A percentile compares a stretch with the other conserved stretches of the same genome.
phyloP scores from a whole-genome alignment of 2,329 filamentous ascomycete genomes.

The Calonectria pseudoturangicola region DNA sequence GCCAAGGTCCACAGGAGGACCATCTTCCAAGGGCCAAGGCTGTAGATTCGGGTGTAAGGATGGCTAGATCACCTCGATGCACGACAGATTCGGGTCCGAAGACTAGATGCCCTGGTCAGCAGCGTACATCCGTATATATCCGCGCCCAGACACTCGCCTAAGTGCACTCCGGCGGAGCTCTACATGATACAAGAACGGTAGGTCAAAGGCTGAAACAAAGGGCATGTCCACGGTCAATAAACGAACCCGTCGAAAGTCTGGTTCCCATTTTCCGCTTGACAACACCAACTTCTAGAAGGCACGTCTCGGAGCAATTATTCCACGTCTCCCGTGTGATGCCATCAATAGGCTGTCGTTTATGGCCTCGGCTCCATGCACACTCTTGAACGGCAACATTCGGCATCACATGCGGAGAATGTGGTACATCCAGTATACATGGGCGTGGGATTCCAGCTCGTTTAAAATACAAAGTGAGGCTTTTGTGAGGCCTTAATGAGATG shows the following conservation, averaged over 20 bases:
- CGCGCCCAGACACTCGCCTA: conserved; percentile 13
- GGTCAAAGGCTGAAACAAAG: background rate
- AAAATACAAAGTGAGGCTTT: conserved; percentile 11
- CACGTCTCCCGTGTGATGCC: background rate
- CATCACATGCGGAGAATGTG: conserved; percentile 24
- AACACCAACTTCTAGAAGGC: too few relatives aligned
- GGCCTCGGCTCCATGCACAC: background rate
- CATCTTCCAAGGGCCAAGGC: background rate
- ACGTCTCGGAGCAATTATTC: background rate
- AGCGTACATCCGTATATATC: conserved; percentile 16
- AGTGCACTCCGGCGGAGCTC: background rate
- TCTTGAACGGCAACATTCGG: background rate
- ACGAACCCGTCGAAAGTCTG: background rate
- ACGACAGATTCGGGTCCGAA: background rate
- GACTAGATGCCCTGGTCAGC: conserved; percentile 3
- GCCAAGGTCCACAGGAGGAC: too few relatives aligned
- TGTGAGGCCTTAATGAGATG: conserved; percentile 22
- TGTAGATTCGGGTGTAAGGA: conserved; percentile 9
- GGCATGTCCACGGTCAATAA: background rate
- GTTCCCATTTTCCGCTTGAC: background rate
- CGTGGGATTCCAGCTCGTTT: background rate
- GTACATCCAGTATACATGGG: background rate
- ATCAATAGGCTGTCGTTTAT: background rate
- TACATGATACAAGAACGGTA: background rate
- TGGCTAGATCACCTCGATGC: conserved; percentile 7